These are phyloP conservation scores for Pogostemon cablin DNA, from an alignment of 257 asterid genomes.

Conservation along the genomic window DNA sequence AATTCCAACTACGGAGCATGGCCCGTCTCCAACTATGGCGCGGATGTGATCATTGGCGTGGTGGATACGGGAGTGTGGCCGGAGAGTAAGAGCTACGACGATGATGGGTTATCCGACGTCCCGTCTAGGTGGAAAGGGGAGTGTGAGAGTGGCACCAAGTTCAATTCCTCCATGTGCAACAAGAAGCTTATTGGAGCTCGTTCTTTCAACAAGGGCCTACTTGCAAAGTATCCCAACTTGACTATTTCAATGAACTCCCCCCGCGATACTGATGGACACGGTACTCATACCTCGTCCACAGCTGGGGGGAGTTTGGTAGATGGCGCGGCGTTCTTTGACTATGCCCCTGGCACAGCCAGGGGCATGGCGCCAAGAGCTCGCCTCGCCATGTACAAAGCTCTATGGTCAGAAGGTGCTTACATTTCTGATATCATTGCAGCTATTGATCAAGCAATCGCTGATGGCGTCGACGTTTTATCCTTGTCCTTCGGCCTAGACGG, in stretches of 20 bases:
- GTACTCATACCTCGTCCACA: slow-evolving; percentile 76
- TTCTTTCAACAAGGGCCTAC: slow-evolving; percentile 61
- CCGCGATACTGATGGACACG: slow-evolving; percentile 73
- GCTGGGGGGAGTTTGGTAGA: slow-evolving; percentile 60
- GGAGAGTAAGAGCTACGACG: slow-evolving; percentile 64
- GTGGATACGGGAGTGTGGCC: slow-evolving; percentile 86
- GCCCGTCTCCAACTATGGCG: slow-evolving; percentile 59
- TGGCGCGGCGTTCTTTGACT: slow-evolving; percentile 61
- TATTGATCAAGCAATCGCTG: slow-evolving; percentile 61
- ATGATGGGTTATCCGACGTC: slow-evolving; percentile 50
- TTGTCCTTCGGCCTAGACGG: slow-evolving; percentile 61
- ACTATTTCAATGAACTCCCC: slow-evolving; percentile 62
- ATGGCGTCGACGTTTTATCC: slow-evolving; percentile 67
- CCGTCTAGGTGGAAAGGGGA: slow-evolving; percentile 69
- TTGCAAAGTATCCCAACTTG: slow-evolving; percentile 52
- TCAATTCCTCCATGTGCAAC: slow-evolving; percentile 65
- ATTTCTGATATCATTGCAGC: slow-evolving; percentile 70
- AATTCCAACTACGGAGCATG: slow-evolving; percentile 51
- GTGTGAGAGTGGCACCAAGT: slow-evolving; percentile 63
- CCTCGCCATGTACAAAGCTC: slow-evolving; percentile 69
- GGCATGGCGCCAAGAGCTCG: slow-evolving; percentile 71
- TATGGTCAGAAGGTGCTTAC: slow-evolving; percentile 56
- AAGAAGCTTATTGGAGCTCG: slow-evolving; percentile 77
- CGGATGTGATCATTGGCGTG: slow-evolving; percentile 60
- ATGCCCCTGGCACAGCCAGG: slow-evolving; percentile 57